phyloP scores from a whole-genome alignment of 495 filamentous ascomycete species.

The Neurospora terricola region DNA sequence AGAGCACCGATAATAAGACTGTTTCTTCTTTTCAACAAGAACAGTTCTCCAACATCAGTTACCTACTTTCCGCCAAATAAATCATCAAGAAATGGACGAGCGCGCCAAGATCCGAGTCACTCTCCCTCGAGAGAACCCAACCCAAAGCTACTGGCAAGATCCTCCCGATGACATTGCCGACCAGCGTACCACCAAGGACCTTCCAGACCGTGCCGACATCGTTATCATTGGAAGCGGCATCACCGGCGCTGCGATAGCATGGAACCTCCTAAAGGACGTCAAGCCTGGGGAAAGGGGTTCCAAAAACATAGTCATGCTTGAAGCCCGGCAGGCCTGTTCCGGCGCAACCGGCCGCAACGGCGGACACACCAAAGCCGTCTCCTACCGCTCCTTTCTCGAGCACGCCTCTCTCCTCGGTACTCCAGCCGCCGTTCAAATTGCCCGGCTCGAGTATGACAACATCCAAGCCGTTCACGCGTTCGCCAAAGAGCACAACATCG shows the following conservation, averaged over 20 bases:
- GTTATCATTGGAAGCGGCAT: slow-evolving; percentile 66
- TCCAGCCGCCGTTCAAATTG: slow-evolving; percentile 42
- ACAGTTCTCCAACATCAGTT: not conserved
- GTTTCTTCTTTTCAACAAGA: not conserved
- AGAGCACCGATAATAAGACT: not conserved
- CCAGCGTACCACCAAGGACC: slow-evolving; percentile 33
- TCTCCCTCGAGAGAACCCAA: slow-evolving; percentile 49
- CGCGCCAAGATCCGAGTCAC: slow-evolving; percentile 35
- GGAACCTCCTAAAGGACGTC: slow-evolving; percentile 37
- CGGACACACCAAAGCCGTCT: slow-evolving; percentile 55
- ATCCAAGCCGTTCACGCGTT: slow-evolving; percentile 46
- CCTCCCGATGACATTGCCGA: slow-evolving; percentile 48
- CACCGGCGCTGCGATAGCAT: slow-evolving; percentile 52
- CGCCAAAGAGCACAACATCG: slow-evolving; percentile 37
- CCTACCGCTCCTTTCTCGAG: slow-evolving; percentile 45
- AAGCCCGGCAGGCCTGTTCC: slow-evolving; percentile 45
- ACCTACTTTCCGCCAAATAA: not conserved
- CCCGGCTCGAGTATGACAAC: slow-evolving; percentile 45
- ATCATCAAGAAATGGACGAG: slow-evolving; percentile 28
- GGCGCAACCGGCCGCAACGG: slow-evolving; percentile 55
- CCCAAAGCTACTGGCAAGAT: slow-evolving; percentile 61
- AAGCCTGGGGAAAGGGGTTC: not conserved
- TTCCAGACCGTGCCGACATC: slow-evolving; percentile 41
- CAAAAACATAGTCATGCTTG: slow-evolving; percentile 43
- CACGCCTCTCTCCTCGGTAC: slow-evolving; percentile 30